Evolutionary conservation across 345 rosid genomes (phyloP), one percentile per base, ranked within the genome.

Genomic region (Brassica cretica): DNA sequence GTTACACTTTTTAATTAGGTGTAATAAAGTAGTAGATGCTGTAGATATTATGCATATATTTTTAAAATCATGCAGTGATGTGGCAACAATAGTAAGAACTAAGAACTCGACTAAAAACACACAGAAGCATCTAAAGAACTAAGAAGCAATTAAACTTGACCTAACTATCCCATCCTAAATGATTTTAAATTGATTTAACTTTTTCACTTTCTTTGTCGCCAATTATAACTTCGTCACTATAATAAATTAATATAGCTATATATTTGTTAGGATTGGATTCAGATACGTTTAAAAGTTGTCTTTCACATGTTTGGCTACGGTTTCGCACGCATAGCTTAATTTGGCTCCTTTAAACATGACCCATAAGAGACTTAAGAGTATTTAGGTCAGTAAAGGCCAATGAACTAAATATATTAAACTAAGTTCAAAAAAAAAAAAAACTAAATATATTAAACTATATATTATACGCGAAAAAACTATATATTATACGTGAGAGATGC

Each of bases 161-260:
- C 83, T 80, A 80, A 80, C 83, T 80, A 80, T 80, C 83, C 79
- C 75, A 75, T 80, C 83, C 41, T 44, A 64, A 32, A 44, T 64
- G 2, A 39, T 80, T 70, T 73, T 25, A 60, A 73, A 79, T 27
- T 63, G 33, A 3, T 53, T 41, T 29, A 69, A 29, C 63, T 58
- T 80, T 63, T 70, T 56, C 10, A 39, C 60, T 16, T 67, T 7
- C 24, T 64, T 49, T 30, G 69, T 51, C 69, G 68, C 15, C 67
- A 30, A 16, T 18, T 18, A 8, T 37, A 24, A 67, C 46, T 33
- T 70, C 53, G 5, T 35, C 37, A 68, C 60, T 58, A n/a, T 60
- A 61, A 24, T 21, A 32, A 32, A 66, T 33, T 15, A 49, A 55
- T 61, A 6, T 24, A 51, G 18, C 16, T 62, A 21, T 21, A 21